Percentiles rank a stretch among this genome's conserved stretches.
phyloP scores from a whole-genome alignment of 176 grass and related monocot genomes.

The Rhynchospora breviuscula region DNA sequence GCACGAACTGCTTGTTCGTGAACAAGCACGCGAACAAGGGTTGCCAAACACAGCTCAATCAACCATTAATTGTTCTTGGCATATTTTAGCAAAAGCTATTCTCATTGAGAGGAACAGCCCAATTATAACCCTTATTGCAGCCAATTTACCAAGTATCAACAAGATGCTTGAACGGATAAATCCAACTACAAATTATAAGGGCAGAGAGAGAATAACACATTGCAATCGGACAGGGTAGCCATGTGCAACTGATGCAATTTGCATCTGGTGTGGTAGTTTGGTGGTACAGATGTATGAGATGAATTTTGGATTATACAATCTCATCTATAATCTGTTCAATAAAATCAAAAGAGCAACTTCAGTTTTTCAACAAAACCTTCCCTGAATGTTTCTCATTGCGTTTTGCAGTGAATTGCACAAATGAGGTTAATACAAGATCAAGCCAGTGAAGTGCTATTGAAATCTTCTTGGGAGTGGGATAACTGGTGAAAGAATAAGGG shows the following conservation, averaged over 20 bases:
- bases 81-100: not conserved
- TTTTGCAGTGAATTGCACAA: not conserved
- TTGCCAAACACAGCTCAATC: no score
- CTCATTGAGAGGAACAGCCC: not conserved
- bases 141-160: not conserved
- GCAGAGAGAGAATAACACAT: not conserved
- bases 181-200: not conserved
- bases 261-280: not conserved
- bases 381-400: not conserved
- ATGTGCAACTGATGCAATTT: not conserved
- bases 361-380: not conserved
- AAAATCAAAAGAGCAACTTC: not conserved
- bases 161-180: not conserved
- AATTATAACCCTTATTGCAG: not conserved
- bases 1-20: no score
- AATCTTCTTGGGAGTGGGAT: not conserved
- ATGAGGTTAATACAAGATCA: not conserved
- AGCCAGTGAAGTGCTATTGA: not conserved
- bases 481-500: not conserved
- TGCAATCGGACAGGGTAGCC: not conserved
- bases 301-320: not conserved
- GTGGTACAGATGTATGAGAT: not conserved
- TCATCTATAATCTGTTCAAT: not conserved
- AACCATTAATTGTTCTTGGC: not conserved
- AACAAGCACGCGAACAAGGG: no score